Conservation (phyloP, 306 rosid genomes). For the Quercus berberidifolia region DNA sequence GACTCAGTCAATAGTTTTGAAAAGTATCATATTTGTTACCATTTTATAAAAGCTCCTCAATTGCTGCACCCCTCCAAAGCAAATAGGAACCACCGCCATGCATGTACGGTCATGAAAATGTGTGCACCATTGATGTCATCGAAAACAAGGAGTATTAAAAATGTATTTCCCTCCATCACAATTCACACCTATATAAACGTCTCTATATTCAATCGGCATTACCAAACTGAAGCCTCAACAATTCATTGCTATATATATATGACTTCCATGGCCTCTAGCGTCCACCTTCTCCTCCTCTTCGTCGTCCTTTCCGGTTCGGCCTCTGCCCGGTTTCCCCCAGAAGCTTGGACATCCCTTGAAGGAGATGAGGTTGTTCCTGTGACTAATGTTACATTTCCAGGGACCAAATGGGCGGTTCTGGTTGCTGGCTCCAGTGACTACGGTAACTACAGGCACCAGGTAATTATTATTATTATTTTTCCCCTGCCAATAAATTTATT, state of each 20-base stretch:
- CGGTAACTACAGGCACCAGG: conserved; percentile 96
- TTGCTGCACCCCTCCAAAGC: too few relatives aligned
- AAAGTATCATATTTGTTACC: too few relatives aligned
- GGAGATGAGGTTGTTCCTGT: conserved; percentile 17
- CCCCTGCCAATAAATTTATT: too few relatives aligned
- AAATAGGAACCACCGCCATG: too few relatives aligned
- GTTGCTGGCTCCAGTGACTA: conserved; percentile 88
- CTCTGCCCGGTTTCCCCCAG: conserved; percentile 53
- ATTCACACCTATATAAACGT: too few relatives aligned
- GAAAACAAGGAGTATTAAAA: too few relatives aligned
- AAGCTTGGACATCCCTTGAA: conserved; percentile 49
- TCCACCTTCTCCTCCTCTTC: conserved; percentile 23
- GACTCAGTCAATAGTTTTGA: too few relatives aligned
- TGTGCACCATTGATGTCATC: too few relatives aligned
- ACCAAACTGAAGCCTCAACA: neutral
- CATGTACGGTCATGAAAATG: too few relatives aligned
- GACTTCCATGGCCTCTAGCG: conserved; percentile 18
- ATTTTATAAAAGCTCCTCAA: too few relatives aligned
- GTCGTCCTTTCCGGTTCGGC: conserved; percentile 19
- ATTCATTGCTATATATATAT: conserved; percentile 24
- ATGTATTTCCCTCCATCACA: too few relatives aligned
- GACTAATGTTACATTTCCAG: conserved; percentile 26
- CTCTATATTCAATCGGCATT: neutral
- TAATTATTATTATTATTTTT: neutral
- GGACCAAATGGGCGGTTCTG: conserved; percentile 87